Evolutionary conservation across 2,329 filamentous ascomycete genomes (phyloP).

Genomic region (Fusarium poae): DNA sequence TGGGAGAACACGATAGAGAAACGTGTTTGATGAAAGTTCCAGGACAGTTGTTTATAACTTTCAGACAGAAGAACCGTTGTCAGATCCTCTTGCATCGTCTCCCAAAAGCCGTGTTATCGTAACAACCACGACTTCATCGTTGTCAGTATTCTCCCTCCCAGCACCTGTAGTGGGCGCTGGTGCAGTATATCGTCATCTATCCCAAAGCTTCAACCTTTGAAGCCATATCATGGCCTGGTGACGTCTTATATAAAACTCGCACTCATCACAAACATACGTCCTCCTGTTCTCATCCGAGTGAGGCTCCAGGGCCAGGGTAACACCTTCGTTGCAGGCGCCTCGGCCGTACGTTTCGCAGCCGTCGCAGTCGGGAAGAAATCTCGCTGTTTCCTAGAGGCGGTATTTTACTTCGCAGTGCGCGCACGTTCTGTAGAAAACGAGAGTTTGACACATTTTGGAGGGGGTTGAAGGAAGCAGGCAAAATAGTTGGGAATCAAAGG

Average conservation of each 20-base stretch:
- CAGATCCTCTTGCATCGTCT: neutral
- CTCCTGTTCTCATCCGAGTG: conserved; percentile 25
- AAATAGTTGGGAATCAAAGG: neutral
- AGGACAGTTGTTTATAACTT: neutral
- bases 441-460: conserved; percentile 35
- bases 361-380: conserved; percentile 40
- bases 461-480: neutral
- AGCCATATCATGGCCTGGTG: conserved; percentile 32
- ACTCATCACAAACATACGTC: conserved; percentile 32
- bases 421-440: conserved; percentile 37
- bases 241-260: conserved; percentile 15
- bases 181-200: conserved; percentile 3
- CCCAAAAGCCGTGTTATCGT: neutral
- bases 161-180: neutral
- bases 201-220: conserved; percentile 18
- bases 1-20: neutral
- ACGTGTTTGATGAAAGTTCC: neutral
- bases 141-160: neutral
- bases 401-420: conserved; percentile 36
- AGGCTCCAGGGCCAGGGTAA: conserved; percentile 30
- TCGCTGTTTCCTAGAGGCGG: conserved; percentile 38
- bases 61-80: neutral
- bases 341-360: conserved; percentile 34
- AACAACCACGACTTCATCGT: neutral
- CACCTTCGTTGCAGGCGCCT: conserved; percentile 37